Conservation (phyloP, 345 rosid genomes). For the Gossypium stocksii region DNA sequence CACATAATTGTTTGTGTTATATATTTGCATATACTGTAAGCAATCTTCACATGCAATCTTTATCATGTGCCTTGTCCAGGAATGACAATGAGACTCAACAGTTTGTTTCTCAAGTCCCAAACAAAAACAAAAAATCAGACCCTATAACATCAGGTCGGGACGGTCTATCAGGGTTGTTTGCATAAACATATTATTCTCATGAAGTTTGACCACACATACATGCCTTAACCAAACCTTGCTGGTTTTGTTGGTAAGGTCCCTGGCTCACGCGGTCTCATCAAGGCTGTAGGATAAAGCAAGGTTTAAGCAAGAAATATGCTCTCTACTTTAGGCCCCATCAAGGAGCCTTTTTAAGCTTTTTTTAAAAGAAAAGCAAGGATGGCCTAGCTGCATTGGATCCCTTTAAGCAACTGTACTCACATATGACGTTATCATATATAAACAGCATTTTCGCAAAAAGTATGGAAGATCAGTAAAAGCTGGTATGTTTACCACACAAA, state of each 20-base stretch:
- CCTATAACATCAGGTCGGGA: neutral
- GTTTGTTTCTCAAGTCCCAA: neutral
- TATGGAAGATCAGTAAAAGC: neutral
- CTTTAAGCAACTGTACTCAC: neutral
- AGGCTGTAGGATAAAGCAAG: neutral
- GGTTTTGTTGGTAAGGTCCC: neutral
- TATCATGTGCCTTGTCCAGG: neutral
- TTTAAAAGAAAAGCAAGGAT: neutral
- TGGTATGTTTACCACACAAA: neutral
- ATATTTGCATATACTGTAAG: neutral
- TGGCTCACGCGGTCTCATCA: neutral
- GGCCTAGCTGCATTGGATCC: conserved; percentile 1
- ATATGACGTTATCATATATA: neutral
- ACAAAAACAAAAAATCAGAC: neutral
- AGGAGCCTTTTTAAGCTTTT: neutral
- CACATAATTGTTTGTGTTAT: no score
- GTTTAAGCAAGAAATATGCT: neutral
- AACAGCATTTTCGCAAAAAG: neutral
- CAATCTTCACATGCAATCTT: neutral
- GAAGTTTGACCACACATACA: neutral
- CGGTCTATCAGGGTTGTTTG: neutral
- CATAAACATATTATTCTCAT: neutral
- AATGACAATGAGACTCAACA: neutral
- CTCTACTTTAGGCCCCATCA: neutral
- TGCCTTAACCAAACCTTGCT: neutral